These are phyloP conservation scores for Lindgomyces ingoldianus DNA, from an alignment of 495 filamentous ascomycete genomes.

Conservation along the genomic window DNA sequence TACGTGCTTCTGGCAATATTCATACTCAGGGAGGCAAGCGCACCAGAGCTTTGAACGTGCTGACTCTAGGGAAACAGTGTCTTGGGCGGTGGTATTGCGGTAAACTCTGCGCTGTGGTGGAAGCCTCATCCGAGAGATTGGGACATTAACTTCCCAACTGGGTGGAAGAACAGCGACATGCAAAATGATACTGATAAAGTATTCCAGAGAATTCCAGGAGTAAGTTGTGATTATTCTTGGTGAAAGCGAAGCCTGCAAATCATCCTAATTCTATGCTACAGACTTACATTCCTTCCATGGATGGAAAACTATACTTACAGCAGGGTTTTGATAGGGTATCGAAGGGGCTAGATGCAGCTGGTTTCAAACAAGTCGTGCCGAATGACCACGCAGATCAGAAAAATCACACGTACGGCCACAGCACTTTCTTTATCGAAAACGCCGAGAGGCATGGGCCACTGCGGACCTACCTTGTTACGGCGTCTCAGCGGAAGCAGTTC, in stretches of 20 bases:
- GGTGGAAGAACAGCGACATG: constrained; percentile 71
- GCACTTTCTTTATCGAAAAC: constrained; percentile 66
- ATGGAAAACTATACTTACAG: constrained; percentile 69
- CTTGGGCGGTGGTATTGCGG: constrained; percentile 70
- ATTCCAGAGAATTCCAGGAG: constrained; percentile 66
- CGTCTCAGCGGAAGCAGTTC: constrained; percentile 64
- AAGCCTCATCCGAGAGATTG: constrained; percentile 65
- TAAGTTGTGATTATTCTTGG: constrained; percentile 6
- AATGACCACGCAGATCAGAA: constrained; percentile 63
- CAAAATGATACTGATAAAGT: constrained; percentile 56
- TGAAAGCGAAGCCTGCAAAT: background rate
- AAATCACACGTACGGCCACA: constrained; percentile 64
- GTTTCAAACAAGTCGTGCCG: constrained; percentile 64
- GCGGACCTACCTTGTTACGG: constrained; percentile 69
- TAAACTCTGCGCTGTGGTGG: constrained; percentile 67
- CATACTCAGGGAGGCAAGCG: background rate
- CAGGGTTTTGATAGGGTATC: constrained; percentile 63
- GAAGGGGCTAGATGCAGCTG: constrained; percentile 56
- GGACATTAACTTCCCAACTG: constrained; percentile 70
- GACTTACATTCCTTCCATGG: constrained; percentile 64
- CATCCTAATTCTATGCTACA: background rate
- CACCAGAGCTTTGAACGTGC: background rate
- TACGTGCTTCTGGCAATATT: constrained; percentile 2
- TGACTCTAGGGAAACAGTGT: constrained; percentile 43
- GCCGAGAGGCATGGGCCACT: constrained; percentile 71